A percentile compares a stretch with the other conserved stretches of the same genome.
These are phyloP conservation scores for Senna tora DNA, from an alignment of 306 rosid genomes.

Conservation along the genomic window DNA sequence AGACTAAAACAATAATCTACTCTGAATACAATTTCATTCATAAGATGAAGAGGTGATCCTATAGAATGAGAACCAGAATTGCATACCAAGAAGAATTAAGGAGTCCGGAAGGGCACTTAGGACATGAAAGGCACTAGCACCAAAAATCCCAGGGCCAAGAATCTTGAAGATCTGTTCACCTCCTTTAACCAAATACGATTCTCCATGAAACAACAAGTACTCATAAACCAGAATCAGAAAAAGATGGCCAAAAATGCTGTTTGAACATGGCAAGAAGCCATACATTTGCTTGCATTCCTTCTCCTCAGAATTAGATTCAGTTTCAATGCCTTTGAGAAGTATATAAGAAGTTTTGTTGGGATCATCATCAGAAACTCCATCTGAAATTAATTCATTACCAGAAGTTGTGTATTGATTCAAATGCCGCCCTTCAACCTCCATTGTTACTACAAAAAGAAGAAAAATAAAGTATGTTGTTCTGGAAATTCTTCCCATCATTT, in stretches of 20 bases:
- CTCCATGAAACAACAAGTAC: slow-evolving; percentile 61
- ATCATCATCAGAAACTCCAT: slow-evolving; percentile 39
- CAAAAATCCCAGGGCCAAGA: slow-evolving; percentile 69
- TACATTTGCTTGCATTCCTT: slow-evolving; percentile 54
- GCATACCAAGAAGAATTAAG: slow-evolving; percentile 58
- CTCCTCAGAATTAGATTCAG: slow-evolving; percentile 21
- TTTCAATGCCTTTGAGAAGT: slow-evolving; percentile 11
- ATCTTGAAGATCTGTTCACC: slow-evolving; percentile 59
- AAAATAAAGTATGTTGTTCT: slow-evolving; percentile 24
- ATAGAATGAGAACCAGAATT: neutral
- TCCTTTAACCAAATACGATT: slow-evolving; percentile 56
- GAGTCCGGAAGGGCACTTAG: slow-evolving; percentile 72
- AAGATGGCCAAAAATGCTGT: slow-evolving; percentile 47
- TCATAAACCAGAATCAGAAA: slow-evolving; percentile 61
- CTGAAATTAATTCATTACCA: slow-evolving; percentile 36
- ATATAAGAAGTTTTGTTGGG: slow-evolving; percentile 15
- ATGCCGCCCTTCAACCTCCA: slow-evolving; percentile 39
- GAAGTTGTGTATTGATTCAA: slow-evolving; percentile 12
- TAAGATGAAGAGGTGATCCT: neutral
- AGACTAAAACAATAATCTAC: too few species aligned
- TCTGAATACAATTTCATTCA: too few species aligned
- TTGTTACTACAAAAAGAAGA: slow-evolving; percentile 1
- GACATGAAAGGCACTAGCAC: slow-evolving; percentile 63
- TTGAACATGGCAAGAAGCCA: slow-evolving; percentile 66
- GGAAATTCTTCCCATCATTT: slow-evolving; percentile 31